Percentiles rank a stretch among this genome's conserved stretches.
phyloP scores from a whole-genome alignment of 2,329 filamentous ascomycete genomes.

The Ophiocordyceps australis region DNA sequence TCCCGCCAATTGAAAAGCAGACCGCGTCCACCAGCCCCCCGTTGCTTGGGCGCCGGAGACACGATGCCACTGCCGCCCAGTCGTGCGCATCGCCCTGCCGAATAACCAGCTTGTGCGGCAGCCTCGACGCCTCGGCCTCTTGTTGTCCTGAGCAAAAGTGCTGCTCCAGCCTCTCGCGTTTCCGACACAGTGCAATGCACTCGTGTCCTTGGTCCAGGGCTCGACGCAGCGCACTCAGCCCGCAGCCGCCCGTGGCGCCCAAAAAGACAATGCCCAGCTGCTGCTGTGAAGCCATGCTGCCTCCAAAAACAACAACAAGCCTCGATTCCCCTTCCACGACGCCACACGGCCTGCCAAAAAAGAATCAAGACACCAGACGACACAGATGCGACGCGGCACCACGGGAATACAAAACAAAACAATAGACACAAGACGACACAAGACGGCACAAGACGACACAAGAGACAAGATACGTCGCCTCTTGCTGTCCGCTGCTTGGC shows the following conservation, averaged over 20 bases:
- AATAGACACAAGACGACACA: no score
- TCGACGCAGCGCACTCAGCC: conserved; percentile 16
- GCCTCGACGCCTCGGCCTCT: no score
- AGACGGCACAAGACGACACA: no score
- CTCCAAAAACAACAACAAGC: no score
- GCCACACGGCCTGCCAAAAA: no score
- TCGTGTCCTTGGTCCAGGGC: conserved; percentile 16
- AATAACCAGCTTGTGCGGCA: conserved; percentile 15
- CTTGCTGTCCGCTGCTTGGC: no score
- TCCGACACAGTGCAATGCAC: conserved; percentile 21
- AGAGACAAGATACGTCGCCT: no score
- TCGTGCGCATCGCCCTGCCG: conserved; percentile 19
- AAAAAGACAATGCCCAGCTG: conserved; percentile 14
- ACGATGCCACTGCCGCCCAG: conserved; percentile 11
- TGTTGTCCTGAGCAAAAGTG: conserved; percentile 10
- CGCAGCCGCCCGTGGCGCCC: conserved; percentile 23
- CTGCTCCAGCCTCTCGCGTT: conserved; percentile 17
- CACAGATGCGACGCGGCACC: no score
- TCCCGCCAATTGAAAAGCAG: conserved; percentile 19
- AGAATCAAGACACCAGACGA: no score
- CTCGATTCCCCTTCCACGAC: no score
- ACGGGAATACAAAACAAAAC: no score
- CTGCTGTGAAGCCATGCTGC: conserved; percentile 4
- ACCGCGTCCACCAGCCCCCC: conserved; percentile 17
- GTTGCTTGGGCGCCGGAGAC: conserved; percentile 11